phyloP scores from a whole-genome alignment of 2,329 filamentous ascomycete genomes.

The Penicillium fuscoglaucum region DNA sequence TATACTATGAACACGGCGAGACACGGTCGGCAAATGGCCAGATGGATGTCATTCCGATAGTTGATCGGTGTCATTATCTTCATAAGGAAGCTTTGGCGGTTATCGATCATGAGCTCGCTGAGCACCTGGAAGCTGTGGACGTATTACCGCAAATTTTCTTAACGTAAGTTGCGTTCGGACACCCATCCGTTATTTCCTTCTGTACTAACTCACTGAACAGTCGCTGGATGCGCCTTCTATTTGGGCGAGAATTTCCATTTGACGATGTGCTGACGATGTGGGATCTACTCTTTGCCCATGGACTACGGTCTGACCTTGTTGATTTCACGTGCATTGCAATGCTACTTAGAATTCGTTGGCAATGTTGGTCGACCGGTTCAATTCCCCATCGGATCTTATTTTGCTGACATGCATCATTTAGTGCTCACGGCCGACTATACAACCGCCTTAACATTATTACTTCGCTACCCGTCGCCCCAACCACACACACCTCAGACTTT shows the following conservation, averaged over 20 bases:
- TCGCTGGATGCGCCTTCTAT: slow-evolving; percentile 90
- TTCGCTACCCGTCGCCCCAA: slow-evolving; percentile 75
- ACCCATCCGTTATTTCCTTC: neutral
- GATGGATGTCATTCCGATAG: slow-evolving; percentile 66
- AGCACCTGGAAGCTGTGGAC: slow-evolving; percentile 78
- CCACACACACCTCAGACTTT: slow-evolving; percentile 73
- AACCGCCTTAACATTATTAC: slow-evolving; percentile 73
- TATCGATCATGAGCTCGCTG: slow-evolving; percentile 78
- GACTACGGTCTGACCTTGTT: slow-evolving; percentile 74
- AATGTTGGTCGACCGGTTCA: slow-evolving; percentile 57
- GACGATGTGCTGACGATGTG: slow-evolving; percentile 80
- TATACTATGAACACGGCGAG: slow-evolving; percentile 76
- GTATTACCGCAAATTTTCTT: slow-evolving; percentile 96
- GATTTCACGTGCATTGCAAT: slow-evolving; percentile 93
- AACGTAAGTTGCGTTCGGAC: slow-evolving; percentile 60
- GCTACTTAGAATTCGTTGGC: slow-evolving; percentile 88
- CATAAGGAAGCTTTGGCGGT: slow-evolving; percentile 77
- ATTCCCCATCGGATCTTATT: slow-evolving; percentile 6
- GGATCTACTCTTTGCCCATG: slow-evolving; percentile 88
- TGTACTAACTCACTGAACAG: slow-evolving; percentile 45
- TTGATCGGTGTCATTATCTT: slow-evolving; percentile 81
- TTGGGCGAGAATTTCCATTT: slow-evolving; percentile 90
- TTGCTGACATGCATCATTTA: slow-evolving; percentile 39
- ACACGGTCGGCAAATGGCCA: slow-evolving; percentile 45
- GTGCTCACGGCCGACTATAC: slow-evolving; percentile 88